Base-by-base conservation (phyloP, 2,329 filamentous ascomycete genomes). In the Exophiala sp. region DNA sequence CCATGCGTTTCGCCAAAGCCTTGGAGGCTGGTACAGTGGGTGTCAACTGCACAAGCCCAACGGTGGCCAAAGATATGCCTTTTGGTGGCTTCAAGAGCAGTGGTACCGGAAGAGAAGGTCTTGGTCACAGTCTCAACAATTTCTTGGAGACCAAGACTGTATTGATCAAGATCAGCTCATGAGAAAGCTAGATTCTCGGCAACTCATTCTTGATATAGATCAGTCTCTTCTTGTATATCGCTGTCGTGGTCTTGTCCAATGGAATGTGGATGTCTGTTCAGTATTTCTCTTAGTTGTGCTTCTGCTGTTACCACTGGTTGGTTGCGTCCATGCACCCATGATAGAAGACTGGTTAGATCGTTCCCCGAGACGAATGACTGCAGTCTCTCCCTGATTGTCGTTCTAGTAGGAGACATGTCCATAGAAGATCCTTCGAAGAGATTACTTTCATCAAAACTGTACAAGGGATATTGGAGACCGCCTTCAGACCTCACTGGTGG, bases 11-110 rank as follows among this genome's bases (percentile, higher is more conserved):
- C 32, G 51, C 55, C 11, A 55, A 54, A 20, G 55, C 55, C 7
- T 34, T 66, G 12, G 60, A 65, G 45, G 55, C 57, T 11, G 65
- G 64, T 24, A 87, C 86, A 9, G 55, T 60, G 5, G 55, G 48
- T 1, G 61, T 70, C 9, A 71, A 69, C 46, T 69, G 66, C 55
- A 73, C 71, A 1, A 71, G 68, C 49, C 72, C 72, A 0, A 67
- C 63, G 1, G n/a, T 50, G 11, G 44, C 52, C 21, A 20, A 34
- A 18, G 54, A 59, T 14, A 55, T 57, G 44, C 81, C 81, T 33
- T 91, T 91, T 62, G 86, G 87, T 50, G 89, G 90, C 0, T 89
- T 81, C 77, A 92, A 91, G 74, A 81, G 90, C 73, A 83, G 77
- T 21, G 89, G 89, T 58, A 87, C 91, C 53, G 89, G 89, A 41